phyloP scores from a whole-genome alignment of 2,329 filamentous ascomycete species.

The Alternaria burnsii region DNA sequence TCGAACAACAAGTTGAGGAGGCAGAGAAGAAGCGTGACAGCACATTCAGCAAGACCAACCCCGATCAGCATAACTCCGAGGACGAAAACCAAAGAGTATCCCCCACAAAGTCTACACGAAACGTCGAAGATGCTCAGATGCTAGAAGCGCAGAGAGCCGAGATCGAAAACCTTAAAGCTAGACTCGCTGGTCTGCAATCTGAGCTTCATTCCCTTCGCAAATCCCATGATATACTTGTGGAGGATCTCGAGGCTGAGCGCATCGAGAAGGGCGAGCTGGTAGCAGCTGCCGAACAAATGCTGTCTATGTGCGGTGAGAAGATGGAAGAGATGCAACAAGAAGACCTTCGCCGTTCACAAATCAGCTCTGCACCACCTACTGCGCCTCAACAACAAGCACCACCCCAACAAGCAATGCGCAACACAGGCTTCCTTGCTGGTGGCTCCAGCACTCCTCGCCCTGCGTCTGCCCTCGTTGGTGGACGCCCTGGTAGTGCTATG shows the following conservation, averaged over 20 bases:
- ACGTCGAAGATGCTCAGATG: constrained; percentile 56
- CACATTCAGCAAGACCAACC: constrained; percentile 66
- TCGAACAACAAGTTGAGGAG: constrained; percentile 77
- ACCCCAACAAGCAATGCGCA: constrained; percentile 37
- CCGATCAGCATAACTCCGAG: constrained; percentile 23
- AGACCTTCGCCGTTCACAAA: constrained; percentile 63
- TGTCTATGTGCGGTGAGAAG: constrained; percentile 67
- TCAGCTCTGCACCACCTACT: constrained; percentile 26
- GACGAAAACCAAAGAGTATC: constrained; percentile 15
- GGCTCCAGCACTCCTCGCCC: constrained; percentile 34
- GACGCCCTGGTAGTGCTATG: constrained; percentile 37
- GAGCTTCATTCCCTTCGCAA: constrained; percentile 74
- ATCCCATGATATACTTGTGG: constrained; percentile 72
- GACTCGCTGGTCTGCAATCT: constrained; percentile 76
- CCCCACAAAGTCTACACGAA: constrained; percentile 16
- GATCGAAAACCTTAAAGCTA: constrained; percentile 74
- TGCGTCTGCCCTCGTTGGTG: constrained; percentile 36
- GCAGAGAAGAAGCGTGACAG: constrained; percentile 72
- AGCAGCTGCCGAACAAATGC: constrained; percentile 83
- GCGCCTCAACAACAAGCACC: constrained; percentile 24
- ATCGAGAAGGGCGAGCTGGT: constrained; percentile 87
- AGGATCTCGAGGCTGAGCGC: constrained; percentile 75
- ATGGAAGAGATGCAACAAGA: constrained; percentile 50
- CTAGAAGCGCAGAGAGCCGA: constrained; percentile 72
- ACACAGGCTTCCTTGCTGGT: constrained; percentile 45